Conservation (phyloP, 345 rosid species). For the Murraya paniculata region DNA sequence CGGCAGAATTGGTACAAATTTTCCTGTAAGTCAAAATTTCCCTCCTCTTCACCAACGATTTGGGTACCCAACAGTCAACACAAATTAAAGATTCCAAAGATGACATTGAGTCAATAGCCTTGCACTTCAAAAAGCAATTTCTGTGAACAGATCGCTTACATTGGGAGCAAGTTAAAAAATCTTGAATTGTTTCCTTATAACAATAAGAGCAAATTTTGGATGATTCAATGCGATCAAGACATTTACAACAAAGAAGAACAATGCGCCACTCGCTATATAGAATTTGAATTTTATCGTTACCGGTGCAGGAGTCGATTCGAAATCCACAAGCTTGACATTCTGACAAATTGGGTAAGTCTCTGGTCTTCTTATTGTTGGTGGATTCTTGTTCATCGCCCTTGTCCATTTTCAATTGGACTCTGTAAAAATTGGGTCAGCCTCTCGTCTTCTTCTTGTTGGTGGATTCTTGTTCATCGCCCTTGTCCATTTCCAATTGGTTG, state of each 20-base stretch:
- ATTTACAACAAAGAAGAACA: conserved; percentile 43
- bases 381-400: neutral
- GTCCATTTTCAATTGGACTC: neutral
- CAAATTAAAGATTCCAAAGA: conserved; percentile 42
- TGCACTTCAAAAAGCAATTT: conserved; percentile 33
- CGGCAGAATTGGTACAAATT: neutral
- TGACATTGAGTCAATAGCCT: conserved; percentile 37
- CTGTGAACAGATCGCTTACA: conserved; percentile 40
- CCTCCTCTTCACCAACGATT: conserved; percentile 24
- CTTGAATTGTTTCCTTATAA: conserved; percentile 26
- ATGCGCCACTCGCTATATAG: conserved; percentile 62
- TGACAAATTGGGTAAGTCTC: conserved; percentile 50
- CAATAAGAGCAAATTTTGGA: conserved; percentile 53
- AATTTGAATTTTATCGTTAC: conserved; percentile 35
- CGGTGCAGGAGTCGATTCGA: conserved; percentile 35
- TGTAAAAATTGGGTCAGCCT: neutral
- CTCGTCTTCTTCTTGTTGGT: neutral
- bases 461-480: neutral
- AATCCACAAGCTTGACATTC: conserved; percentile 60
- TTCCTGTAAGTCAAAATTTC: conserved; percentile 13
- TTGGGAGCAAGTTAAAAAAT: conserved; percentile 28
- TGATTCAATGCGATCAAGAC: conserved; percentile 34
- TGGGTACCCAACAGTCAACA: conserved; percentile 66
- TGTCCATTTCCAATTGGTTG: neutral
- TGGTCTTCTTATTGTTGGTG: conserved; percentile 32